Percentiles rank a stretch among this genome's conserved stretches.
phyloP scores from a whole-genome alignment of 2,329 filamentous ascomycete genomes.

The Biscogniauxia marginata region DNA sequence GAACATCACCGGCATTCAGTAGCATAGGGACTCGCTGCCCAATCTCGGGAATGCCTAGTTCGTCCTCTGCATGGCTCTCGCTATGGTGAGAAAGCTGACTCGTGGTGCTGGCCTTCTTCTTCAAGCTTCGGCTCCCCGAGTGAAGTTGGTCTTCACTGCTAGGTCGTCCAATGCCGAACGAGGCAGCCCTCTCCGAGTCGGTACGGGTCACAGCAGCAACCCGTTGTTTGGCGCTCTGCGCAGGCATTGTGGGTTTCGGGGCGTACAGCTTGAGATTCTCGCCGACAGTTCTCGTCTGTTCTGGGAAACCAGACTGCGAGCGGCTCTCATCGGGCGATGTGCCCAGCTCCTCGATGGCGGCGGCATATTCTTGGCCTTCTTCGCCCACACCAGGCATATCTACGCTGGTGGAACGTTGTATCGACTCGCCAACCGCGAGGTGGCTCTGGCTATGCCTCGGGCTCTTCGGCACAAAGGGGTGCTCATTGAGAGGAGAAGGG shows the following conservation, averaged over 20 bases:
- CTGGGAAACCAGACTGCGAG: conserved; percentile 48
- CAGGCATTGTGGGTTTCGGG: conserved; percentile 81
- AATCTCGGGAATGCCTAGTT: conserved; percentile 89
- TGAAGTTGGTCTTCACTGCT: conserved; percentile 53
- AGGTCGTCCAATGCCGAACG: conserved; percentile 77
- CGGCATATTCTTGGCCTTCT: conserved; percentile 86
- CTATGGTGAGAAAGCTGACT: conserved; percentile 50
- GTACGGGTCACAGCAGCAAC: conserved; percentile 85
- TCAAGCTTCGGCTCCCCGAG: conserved; percentile 50
- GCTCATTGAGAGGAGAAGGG: conserved; percentile 81
- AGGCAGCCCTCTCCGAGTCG: conserved; percentile 81
- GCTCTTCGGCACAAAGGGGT: conserved; percentile 50
- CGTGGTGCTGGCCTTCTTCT: conserved; percentile 60
- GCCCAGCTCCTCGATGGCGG: conserved; percentile 46
- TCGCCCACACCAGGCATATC: conserved; percentile 82
- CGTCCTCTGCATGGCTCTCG: conserved; percentile 61
- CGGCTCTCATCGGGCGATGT: conserved; percentile 39
- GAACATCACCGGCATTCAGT: conserved; percentile 87
- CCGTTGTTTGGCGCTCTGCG: conserved; percentile 76
- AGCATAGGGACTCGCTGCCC: conserved; percentile 93
- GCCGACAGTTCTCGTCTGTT: conserved; percentile 75
- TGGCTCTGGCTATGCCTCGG: conserved; percentile 38
- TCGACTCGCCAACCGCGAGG: conserved; percentile 41
- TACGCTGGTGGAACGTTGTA: conserved; percentile 71
- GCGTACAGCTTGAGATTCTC: conserved; percentile 84